Evolutionary conservation across 164 flowering plant genomes (phyloP), one percentile per base, ranked within the genome.

Genomic region (Magnolia kwangsiensis): DNA sequence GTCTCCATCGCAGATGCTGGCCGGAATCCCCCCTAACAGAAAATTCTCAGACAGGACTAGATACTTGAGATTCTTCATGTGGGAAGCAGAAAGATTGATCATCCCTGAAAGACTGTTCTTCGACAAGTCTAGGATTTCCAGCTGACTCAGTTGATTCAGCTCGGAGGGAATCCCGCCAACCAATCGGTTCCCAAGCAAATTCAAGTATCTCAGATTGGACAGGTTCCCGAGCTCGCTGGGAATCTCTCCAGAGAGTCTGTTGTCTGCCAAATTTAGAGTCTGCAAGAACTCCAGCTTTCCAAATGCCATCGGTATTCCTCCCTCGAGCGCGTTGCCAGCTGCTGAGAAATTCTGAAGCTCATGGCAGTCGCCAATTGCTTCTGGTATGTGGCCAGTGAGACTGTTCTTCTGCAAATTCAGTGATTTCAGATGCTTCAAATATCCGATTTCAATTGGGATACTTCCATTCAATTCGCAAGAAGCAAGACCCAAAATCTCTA

Each of bases 201-300:
- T 95, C 84, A 95, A 83, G 85, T 92, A 92, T 76, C 73, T 81
- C 89, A 95, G 80, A 76, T 82, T 85, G 51, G 81, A 72, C 0
- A 91, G 83, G 58, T 67, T 75, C 45, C 89, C 84, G 1, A 95
- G 55, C 77, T 88, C 87, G 1, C n/a, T 24, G 0, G 98, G 98
- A 78, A 95, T 86, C 27, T 73, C 23, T n/a, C 98, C 98, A 63
- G 92, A 86, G 51, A 95, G 80, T 79, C 86, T 88, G 85, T 95
- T 95, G 68, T 95, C 91, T 50, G 91, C 95, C 78, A 95, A 82
- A 75, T 93, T 91, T 51, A 95, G 80, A 77, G 87, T 74, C 72
- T 86, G 76, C 49, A 95, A 82, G 9, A 86, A 82, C 51, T 76
- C 66, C 13, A 95, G 85, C n/a, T 74, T 80, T 45, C 90, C 92